Evolutionary conservation across 1,139 yeast species (phyloP), one percentile per base, ranked within the genome.

Genomic region (Yamadazyma triangularis): DNA sequence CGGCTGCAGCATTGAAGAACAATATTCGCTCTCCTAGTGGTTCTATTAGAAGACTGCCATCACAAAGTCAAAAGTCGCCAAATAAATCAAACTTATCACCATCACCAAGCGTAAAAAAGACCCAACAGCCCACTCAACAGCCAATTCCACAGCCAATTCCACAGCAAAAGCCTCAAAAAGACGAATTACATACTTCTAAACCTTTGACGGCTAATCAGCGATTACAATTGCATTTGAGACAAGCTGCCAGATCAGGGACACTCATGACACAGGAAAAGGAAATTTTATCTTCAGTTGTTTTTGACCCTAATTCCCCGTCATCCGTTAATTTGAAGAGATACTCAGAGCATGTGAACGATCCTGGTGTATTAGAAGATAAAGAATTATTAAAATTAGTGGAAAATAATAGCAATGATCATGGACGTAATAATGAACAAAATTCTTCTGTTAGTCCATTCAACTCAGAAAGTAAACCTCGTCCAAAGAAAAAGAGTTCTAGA

Each of bases 211-310:
- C 73, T 4, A 56, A 57, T 26, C 71, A 67, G 38, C 44, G 70
- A 33, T 53, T 67, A 19, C 70, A 65, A 38, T 60, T 54, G 26
- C 72, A 65, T 39, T 45, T 68, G 25, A 47, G 59, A 29, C 58
- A 60, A 35, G 73, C 69, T 1, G 60, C 72, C 1, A 61, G 51
- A 40, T 44, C 60, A 3, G 74, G 74, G 0, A 28, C 59, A 1
- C 48, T 68, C 25, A 48, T 60, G 50, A 62, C 71, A 0, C 72
- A 65, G 33, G 62, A 64, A 32, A 58, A 56, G 38, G 70, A 64
- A 36, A 36, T 45, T 1, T 45, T 67, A 12, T 52, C 59, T 1
- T 48, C 64, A 1, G 70, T 66, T 13, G 59, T 59, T 2, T 67
- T 57, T 41, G 73, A 68, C 41, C 73, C 74, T 0, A 67, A 53